phyloP scores from a whole-genome alignment of 306 rosid genomes.

The Glycine tomentella region DNA sequence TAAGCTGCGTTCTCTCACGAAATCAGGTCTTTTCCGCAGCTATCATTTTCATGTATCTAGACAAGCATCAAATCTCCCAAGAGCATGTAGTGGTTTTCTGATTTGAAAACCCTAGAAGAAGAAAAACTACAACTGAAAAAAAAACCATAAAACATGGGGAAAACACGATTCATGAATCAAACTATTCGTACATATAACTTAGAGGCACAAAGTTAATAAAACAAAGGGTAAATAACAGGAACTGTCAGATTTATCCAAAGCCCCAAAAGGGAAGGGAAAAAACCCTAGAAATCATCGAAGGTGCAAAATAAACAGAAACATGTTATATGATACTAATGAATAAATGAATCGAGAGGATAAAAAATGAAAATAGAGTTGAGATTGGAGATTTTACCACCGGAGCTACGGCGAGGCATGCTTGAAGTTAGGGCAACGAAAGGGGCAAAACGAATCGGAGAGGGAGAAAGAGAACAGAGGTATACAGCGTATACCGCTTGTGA shows the following conservation, averaged over 20 bases:
- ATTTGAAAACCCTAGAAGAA: neutral
- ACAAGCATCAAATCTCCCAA: neutral
- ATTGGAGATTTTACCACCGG: conserved; percentile 42
- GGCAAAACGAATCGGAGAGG: neutral
- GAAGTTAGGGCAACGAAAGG: neutral
- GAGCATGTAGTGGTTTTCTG: neutral
- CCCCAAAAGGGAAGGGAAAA: neutral
- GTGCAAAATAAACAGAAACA: neutral
- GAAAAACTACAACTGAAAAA: neutral
- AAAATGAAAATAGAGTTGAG: neutral
- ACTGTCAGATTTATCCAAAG: neutral
- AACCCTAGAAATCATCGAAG: conserved; percentile 49
- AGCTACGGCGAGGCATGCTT: conserved; percentile 59
- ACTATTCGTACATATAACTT: too few relatives aligned
- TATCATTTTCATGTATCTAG: neutral
- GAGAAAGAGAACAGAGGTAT: neutral
- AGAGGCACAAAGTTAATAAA: neutral
- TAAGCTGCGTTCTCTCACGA: neutral
- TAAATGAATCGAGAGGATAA: too few relatives aligned
- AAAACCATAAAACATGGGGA: neutral
- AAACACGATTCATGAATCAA: neutral
- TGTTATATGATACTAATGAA: neutral
- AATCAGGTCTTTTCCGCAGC: too few relatives aligned
- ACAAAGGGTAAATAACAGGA: neutral
- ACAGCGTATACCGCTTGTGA: neutral